Evolutionary conservation across 306 rosid species (phyloP).

Genomic region (Vigna unguiculata): DNA sequence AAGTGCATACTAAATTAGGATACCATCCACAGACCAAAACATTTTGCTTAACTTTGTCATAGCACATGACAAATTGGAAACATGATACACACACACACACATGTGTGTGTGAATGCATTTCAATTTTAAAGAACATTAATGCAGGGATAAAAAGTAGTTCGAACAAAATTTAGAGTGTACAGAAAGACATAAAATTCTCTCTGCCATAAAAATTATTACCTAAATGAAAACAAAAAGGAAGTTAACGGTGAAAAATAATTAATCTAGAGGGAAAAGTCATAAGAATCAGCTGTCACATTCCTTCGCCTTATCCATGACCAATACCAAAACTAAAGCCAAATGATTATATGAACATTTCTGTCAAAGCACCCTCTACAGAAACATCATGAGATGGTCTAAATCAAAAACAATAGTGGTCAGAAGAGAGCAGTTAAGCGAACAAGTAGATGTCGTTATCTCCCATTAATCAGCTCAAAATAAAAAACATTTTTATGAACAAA

Average conservation of each 20-base stretch:
- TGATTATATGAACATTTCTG: slow-evolving; percentile 13
- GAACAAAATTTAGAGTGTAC: neutral
- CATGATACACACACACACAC: neutral
- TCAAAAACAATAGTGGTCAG: slow-evolving; percentile 13
- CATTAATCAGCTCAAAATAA: slow-evolving; percentile 19
- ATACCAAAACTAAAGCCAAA: slow-evolving; percentile 12
- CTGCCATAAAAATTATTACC: neutral
- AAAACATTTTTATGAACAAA: neutral
- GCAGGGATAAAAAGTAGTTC: neutral
- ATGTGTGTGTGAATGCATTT: neutral
- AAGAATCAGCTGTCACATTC: slow-evolving; percentile 40
- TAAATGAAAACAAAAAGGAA: neutral
- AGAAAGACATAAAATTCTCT: neutral
- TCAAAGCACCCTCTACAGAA: slow-evolving; percentile 21
- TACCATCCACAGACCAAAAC: neutral
- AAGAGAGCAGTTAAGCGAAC: slow-evolving; percentile 6
- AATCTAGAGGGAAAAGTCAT: slow-evolving; percentile 27
- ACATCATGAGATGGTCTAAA: slow-evolving; percentile 29
- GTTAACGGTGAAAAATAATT: neutral
- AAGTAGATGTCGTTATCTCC: slow-evolving; percentile 47
- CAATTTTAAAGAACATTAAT: neutral
- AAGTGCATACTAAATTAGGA: neutral
- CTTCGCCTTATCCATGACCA: slow-evolving; percentile 37
- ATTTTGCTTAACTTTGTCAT: neutral
- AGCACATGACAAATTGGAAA: neutral